phyloP scores from a whole-genome alignment of 306 rosid genomes.

The Begonia fuchsioides region DNA sequence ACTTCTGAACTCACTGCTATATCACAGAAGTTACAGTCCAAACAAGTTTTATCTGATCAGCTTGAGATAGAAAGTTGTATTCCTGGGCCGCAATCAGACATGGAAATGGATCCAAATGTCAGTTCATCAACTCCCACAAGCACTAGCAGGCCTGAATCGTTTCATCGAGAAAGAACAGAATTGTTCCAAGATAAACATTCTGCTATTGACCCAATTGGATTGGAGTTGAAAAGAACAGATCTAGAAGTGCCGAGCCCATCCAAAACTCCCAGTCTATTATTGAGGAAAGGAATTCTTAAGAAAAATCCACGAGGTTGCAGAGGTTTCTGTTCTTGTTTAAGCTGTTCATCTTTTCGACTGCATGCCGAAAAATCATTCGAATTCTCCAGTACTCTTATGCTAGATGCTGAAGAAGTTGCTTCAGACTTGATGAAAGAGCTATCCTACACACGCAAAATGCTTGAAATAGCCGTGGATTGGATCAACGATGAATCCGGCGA shows the following conservation, averaged over 20 bases:
- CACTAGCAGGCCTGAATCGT: conserved; percentile 9
- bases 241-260: conserved; percentile 10
- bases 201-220: conserved; percentile 12
- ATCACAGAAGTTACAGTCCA: conserved; percentile 13
- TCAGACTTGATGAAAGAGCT: conserved; percentile 53
- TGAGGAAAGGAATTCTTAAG: conserved; percentile 39
- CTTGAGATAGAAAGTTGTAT: conserved; percentile 18
- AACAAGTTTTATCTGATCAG: conserved; percentile 19
- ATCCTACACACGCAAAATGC: conserved; percentile 31
- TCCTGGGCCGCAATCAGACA: conserved; percentile 1
- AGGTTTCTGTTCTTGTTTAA: conserved; percentile 76
- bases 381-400: conserved; percentile 63
- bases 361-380: conserved; percentile 87
- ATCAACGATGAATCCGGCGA: conserved; percentile 13
- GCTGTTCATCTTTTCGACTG: conserved; percentile 71
- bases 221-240: conserved; percentile 13
- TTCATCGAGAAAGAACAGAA: conserved; percentile 12
- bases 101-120: conserved; percentile 13
- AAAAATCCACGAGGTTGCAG: conserved; percentile 85
- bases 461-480: conserved; percentile 25
- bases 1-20: conserved; percentile 6
- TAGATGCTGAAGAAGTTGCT: conserved; percentile 64
- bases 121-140: conserved; percentile 6
- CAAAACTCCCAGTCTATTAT: conserved; percentile 1
- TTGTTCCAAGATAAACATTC: conserved; percentile 8